phyloP scores from a whole-genome alignment of 2,329 filamentous ascomycete genomes.

The Xylariaceae sp. region DNA sequence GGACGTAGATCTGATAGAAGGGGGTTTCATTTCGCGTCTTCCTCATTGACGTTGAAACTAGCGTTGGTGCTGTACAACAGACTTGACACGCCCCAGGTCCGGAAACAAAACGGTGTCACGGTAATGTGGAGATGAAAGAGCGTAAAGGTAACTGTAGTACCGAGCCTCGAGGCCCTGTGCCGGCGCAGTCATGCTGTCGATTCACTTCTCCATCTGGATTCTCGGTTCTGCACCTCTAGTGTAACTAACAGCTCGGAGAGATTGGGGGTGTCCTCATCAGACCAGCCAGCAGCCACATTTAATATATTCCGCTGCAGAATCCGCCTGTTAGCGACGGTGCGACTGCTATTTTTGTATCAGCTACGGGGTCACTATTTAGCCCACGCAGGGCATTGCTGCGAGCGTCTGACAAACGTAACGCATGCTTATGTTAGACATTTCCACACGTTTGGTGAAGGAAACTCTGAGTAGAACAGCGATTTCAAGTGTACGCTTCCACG shows the following conservation, averaged over 20 bases:
- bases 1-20: conserved; percentile 30
- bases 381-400: conserved; percentile 20
- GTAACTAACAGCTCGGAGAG: conserved; percentile 18
- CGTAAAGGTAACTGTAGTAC: conserved; percentile 18
- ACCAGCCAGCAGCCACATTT: conserved; percentile 30
- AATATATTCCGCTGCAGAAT: conserved; percentile 41
- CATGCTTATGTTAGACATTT: not conserved
- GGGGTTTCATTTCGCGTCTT: conserved; percentile 8
- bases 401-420: conserved; percentile 20
- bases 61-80: conserved; percentile 29
- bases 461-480: not conserved
- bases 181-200: conserved; percentile 6
- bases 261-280: conserved; percentile 23
- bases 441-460: not conserved
- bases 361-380: conserved; percentile 17
- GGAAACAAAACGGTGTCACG: conserved; percentile 32
- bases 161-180: conserved; percentile 25
- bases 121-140: conserved; percentile 29
- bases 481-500: not conserved
- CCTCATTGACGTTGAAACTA: conserved; percentile 25
- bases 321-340: conserved; percentile 28
- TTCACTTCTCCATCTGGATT: conserved; percentile 25
- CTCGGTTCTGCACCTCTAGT: conserved; percentile 35
- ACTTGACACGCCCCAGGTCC: conserved; percentile 25
- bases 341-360: conserved; percentile 28